Evolutionary conservation across 2,329 filamentous ascomycete genomes (phyloP).

Genomic region (Fusarium bactridioides): DNA sequence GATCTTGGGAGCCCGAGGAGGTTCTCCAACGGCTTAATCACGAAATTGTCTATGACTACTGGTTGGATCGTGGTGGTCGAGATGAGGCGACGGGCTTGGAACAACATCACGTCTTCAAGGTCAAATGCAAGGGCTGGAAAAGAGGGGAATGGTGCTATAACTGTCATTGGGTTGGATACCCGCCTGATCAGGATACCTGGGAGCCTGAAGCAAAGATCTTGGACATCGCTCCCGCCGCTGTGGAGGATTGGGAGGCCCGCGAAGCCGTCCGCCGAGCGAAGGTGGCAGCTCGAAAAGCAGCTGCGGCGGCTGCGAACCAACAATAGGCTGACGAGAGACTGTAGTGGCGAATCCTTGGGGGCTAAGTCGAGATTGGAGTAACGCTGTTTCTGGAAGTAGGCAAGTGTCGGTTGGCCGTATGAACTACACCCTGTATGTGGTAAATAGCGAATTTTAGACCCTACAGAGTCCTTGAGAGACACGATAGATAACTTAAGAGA

Average conservation of each 20-base stretch:
- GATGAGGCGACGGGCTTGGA: background rate
- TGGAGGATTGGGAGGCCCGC: background rate
- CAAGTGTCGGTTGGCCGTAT: background rate
- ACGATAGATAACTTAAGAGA: background rate
- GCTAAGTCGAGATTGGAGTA: fast-evolving
- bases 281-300: fast-evolving
- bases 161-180: background rate
- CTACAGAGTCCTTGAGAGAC: fast-evolving
- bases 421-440: background rate
- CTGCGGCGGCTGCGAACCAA: fast-evolving
- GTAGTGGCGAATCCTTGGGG: fast-evolving
- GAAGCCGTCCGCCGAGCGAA: fast-evolving
- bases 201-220: background rate
- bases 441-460: fast-evolving
- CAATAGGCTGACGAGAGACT: fast-evolving
- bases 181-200: background rate
- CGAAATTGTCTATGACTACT: background rate
- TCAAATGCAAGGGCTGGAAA: background rate
- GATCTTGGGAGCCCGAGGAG: background rate
- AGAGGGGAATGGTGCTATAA: background rate
- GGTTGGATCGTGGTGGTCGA: background rate
- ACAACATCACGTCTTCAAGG: background rate
- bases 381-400: fast-evolving
- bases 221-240: background rate
- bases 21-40: fast-evolving